Conservation (phyloP, 1,284 basidiomycete genomes). For the Stygiomarasmius scandens region DNA sequence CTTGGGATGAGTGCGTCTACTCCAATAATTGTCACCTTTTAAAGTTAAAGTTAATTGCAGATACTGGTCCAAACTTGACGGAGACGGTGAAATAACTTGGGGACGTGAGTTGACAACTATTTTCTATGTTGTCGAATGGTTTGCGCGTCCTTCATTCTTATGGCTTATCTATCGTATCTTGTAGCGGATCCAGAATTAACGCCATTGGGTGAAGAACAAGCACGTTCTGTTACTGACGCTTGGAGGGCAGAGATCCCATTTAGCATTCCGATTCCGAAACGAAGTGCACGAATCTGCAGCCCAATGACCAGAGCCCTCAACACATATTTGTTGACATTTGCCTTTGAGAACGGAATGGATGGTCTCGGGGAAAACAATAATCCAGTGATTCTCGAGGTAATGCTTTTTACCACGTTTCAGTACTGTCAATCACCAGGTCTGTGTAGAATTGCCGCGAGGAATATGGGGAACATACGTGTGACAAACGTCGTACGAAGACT, state of each 20-base stretch:
- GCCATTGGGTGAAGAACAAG: slow-evolving; percentile 65
- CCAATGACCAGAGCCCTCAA: slow-evolving; percentile 75
- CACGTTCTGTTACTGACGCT: slow-evolving; percentile 49
- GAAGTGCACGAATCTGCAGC: slow-evolving; percentile 59
- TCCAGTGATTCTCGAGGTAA: slow-evolving; percentile 55
- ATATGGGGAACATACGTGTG: slow-evolving; percentile 75
- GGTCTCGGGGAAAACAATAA: slow-evolving; percentile 27
- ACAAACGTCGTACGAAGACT: slow-evolving; percentile 59
- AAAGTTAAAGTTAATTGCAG: slow-evolving; percentile 30
- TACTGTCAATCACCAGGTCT: neutral
- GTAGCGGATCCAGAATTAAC: slow-evolving; percentile 80
- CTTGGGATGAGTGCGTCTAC: slow-evolving; percentile 58
- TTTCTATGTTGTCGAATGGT: too few relatives aligned
- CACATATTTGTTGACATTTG: slow-evolving; percentile 71
- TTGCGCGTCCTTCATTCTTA: too few relatives aligned
- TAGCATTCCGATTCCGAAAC: slow-evolving; percentile 63
- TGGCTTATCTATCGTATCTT: too few relatives aligned
- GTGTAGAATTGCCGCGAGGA: slow-evolving; percentile 66
- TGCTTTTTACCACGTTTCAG: neutral
- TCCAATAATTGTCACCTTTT: neutral
- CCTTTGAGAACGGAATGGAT: slow-evolving; percentile 30
- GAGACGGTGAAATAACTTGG: slow-evolving; percentile 77
- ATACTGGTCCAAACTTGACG: slow-evolving; percentile 70
- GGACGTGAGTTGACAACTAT: slow-evolving; percentile 81
- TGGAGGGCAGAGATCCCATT: slow-evolving; percentile 61